Conservation (phyloP, 768 basidiomycete genomes). For the Serendipita indica region DNA sequence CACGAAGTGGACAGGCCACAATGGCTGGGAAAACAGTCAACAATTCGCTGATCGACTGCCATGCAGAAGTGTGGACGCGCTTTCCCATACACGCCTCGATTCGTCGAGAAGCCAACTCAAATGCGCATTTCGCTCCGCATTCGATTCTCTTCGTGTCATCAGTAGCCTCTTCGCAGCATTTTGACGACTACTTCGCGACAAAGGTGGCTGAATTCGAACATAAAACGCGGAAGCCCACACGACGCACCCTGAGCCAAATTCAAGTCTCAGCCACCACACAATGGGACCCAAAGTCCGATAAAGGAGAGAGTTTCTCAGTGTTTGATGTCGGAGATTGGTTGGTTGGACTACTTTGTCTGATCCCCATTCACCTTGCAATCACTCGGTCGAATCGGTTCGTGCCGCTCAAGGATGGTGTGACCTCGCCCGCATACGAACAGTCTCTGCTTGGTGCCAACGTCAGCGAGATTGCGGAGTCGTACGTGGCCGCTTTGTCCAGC, state of each 20-base stretch:
- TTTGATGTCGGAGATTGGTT: slow-evolving; percentile 47
- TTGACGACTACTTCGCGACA: slow-evolving; percentile 30
- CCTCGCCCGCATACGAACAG: slow-evolving; percentile 35
- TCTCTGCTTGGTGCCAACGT: slow-evolving; percentile 45
- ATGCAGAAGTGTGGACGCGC: slow-evolving; percentile 43
- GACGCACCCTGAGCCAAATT: slow-evolving; percentile 29
- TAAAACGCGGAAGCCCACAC: slow-evolving; percentile 37
- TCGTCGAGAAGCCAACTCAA: slow-evolving; percentile 27
- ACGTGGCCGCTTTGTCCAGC: neutral
- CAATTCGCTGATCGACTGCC: slow-evolving; percentile 41
- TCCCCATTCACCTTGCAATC: slow-evolving; percentile 49
- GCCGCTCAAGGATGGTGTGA: slow-evolving; percentile 44
- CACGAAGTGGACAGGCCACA: slow-evolving; percentile 8
- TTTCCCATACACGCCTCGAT: slow-evolving; percentile 44
- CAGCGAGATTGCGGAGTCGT: slow-evolving; percentile 36
- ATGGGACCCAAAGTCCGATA: slow-evolving; percentile 15
- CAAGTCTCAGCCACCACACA: slow-evolving; percentile 17
- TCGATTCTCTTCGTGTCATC: slow-evolving; percentile 28
- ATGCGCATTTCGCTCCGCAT: slow-evolving; percentile 27
- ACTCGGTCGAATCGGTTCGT: slow-evolving; percentile 45
- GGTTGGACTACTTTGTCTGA: slow-evolving; percentile 43
- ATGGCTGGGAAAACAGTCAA: slow-evolving; percentile 22
- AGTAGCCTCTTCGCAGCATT: slow-evolving; percentile 19
- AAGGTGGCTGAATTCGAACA: slow-evolving; percentile 36
- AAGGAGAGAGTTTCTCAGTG: slow-evolving; percentile 16